Evolutionary conservation across 768 basidiomycete genomes (phyloP), one percentile per base, ranked within the genome.

Genomic region (Paxillus ammoniavirescens): DNA sequence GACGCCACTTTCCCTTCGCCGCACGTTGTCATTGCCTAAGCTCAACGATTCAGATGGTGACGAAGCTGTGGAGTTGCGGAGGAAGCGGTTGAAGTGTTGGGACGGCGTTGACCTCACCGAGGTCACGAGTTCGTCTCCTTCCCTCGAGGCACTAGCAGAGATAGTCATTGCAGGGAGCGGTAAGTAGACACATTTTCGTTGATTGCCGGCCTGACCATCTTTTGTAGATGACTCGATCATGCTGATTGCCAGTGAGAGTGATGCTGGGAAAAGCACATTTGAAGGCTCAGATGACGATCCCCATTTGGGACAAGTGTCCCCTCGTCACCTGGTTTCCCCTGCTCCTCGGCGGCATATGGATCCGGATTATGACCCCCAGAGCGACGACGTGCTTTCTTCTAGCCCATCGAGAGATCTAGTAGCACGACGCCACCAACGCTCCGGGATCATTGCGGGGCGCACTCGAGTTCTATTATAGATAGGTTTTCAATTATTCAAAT

Each of bases 321-420:
- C 87, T n/a, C 79, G 80, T 55, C 83, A 83, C 60, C 67, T 89
- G 31, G 79, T 82, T 37, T 90, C 87, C 8, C 85, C 87, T 6
- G 76, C 73, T 18, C 67, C 79, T 40, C 80, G 75, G 35, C 76
- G 78, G 38, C 58, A 66, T 18, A 65, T 70, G 55, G 61, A 49
- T 31, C 56, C 53, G 17, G 66, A 74, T 49, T 66, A 69, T 31
- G 75, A 79, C 50, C 68, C 70, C 1, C 70, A 73, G 4, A 79
- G 79, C 61, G 82, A 83, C 60, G 82, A 82, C 61, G 75, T 74
- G 14, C 67, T 59, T 2, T 71, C 73, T 14, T 69, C 70, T 23
- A 83, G 82, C 55, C 82, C 82, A 7, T 73, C 78, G 47, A 73
- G 75, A 53, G 76, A 77, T 35, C 48, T 79, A 18, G 68, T 76